Evolutionary conservation across 495 filamentous ascomycete genomes (phyloP), one percentile per base, ranked within the genome.

Genomic region (Aspergillus heteromorphus): DNA sequence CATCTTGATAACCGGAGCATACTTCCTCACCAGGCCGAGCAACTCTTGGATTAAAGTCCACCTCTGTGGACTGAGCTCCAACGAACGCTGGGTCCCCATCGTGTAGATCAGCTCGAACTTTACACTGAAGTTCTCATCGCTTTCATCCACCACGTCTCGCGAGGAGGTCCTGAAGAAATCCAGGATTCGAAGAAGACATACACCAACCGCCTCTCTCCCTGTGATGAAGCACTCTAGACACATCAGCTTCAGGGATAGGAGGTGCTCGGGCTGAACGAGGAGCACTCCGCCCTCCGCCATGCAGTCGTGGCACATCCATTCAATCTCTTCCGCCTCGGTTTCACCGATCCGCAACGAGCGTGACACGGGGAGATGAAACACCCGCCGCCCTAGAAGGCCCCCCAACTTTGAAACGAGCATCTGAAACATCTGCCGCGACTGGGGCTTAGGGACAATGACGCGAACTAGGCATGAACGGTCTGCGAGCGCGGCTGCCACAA

Each of bases 51-150:
- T 76, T 1, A 81, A 53, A 0, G 53, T 57, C 87, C 87, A 92
- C 36, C 87, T 70, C 13, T 77, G 65, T 0, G 82, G 81, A 51
- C 74, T 78, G 16, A 78, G 64, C 13, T 89, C 85, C 4, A 84
- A 68, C 0, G 75, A 52, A 2, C 62, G 56, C 49, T 86, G 83
- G 1, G 53, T 47, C 6, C 87, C 87, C 56, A 87, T 80, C 0
- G 84, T 85, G 56, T 91, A 92, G 13, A 89, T 79, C 6, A 87
- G 59, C 58, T 87, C 78, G 21, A 81, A 83, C 49, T 76, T 79
- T 18, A 78, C 75, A 54, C 71, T 80, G 21, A 87, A 77, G 45
- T 79, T 83, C 54, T 87, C 82, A 54, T 88, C 84, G 50, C 81
- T 85, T 65, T 87, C 83, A 48, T 88, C 84, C 0, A 88, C 64